A percentile compares a stretch with the other conserved stretches of the same genome.
Evolutionary conservation across 208 protist genomes (phyloP).

Genomic region (Lotmaria passim): DNA sequence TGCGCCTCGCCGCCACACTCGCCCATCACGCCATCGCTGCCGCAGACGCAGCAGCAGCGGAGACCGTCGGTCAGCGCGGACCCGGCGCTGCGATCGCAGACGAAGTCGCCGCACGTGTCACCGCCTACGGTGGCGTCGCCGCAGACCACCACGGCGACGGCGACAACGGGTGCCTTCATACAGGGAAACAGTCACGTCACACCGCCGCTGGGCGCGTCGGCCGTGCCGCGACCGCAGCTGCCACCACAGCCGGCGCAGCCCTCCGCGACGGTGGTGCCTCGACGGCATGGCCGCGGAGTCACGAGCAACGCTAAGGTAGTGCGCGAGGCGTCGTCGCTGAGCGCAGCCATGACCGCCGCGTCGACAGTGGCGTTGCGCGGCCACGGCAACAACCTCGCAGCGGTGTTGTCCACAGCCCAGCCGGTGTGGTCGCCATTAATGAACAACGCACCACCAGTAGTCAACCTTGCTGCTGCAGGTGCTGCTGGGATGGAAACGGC

Average conservation of each 20-base stretch:
- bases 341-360: background rate
- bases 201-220: too few species aligned
- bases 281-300: background rate
- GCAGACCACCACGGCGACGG: too few species aligned
- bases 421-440: background rate
- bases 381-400: background rate
- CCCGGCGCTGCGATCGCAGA: background rate
- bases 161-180: too few species aligned
- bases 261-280: too few species aligned
- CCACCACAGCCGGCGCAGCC: background rate
- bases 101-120: background rate
- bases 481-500: too few species aligned
- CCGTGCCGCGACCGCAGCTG: background rate
- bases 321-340: background rate
- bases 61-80: background rate
- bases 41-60: background rate
- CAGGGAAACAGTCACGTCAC: too few species aligned
- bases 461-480: too few species aligned
- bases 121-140: background rate
- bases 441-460: background rate
- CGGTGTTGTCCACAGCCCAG: too few species aligned
- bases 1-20: slow-evolving; percentile 2
- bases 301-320: background rate
- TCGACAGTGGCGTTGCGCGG: slow-evolving; percentile 12
- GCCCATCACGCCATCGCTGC: background rate